Evolutionary conservation across 805 yeast species (phyloP), one percentile per base, ranked within the genome.

Genomic region (Metschnikowia arizonensis): DNA sequence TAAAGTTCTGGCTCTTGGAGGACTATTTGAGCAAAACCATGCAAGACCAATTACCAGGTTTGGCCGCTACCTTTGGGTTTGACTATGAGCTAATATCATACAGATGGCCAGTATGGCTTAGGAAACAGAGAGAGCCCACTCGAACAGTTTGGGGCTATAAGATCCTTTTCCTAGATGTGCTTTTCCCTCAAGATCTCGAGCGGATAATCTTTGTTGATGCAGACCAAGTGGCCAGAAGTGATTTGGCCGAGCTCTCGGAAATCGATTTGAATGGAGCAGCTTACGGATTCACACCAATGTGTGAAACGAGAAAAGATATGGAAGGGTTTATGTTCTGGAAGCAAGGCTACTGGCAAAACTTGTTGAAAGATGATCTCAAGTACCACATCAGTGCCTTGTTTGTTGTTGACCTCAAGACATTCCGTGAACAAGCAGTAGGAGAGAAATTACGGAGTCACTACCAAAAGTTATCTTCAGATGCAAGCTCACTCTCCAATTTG

Each of bases 311-410:
- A 40, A 63, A 64, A 21, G 95, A 85, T 54, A 84, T 83, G 83
- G 91, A 85, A 59, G 95, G 91, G 0, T 87, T 74, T 62, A 63
- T 93, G 51, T 93, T 91, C 66, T 93, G 98, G 99, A 84, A 88
- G 57, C 78, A 80, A 50, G 98, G 97, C 0, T 91, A 88, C 63
- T 91, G 99, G 99, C 68, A 78, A 47, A 72, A 73, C 3, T 73
- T 75, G 21, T 67, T 91, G 34, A 78, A 76, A 29, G 75, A 79
- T 33, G 73, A 74, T 8, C 67, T 72, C 28, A 83, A 79, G 46
- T 85, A 88, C 61, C 95, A 89, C 56, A 85, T 86, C 52, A 82
- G 95, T 63, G 97, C 97, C 0, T 70, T 86, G 18, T 89, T 81
- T 57, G 86, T 89, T 6, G 83, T 90, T 42, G 95, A 93, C 62